These are phyloP conservation scores for Penicillium glabrum DNA, from an alignment of 2,329 filamentous ascomycete genomes.

Conservation along the genomic window DNA sequence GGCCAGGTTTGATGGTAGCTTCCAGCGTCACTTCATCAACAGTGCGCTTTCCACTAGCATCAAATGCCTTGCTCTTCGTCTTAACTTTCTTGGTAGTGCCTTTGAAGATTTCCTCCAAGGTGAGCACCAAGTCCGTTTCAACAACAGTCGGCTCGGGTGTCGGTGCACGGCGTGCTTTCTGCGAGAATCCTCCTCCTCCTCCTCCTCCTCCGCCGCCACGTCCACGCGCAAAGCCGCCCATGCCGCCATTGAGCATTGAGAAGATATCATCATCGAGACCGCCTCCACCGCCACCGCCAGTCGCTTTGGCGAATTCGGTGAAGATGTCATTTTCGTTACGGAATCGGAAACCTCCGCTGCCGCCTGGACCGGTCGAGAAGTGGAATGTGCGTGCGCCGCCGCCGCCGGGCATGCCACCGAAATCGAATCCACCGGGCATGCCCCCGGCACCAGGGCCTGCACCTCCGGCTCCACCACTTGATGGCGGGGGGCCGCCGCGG, in stretches of 20 bases:
- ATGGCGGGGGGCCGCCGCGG: conserved; percentile 70
- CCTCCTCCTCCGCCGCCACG: conserved; percentile 24
- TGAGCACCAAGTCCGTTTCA: conserved; percentile 76
- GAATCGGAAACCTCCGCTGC: conserved; percentile 73
- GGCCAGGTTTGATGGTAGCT: conserved; percentile 90
- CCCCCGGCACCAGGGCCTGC: conserved; percentile 59
- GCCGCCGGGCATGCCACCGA: conserved; percentile 33
- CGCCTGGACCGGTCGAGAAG: conserved; percentile 45
- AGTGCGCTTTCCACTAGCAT: conserved; percentile 76
- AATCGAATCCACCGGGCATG: conserved; percentile 43
- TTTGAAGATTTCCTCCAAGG: conserved; percentile 83
- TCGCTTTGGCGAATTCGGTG: conserved; percentile 72
- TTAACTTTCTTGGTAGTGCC: conserved; percentile 96
- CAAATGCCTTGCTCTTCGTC: conserved; percentile 95
- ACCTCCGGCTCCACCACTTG: conserved; percentile 54
- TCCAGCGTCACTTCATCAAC: conserved; percentile 88
- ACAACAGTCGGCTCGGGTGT: conserved; percentile 89
- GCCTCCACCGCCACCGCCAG: conserved; percentile 52
- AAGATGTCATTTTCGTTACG: conserved; percentile 83
- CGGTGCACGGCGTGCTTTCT: conserved; percentile 36
- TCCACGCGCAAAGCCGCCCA: conserved; percentile 11
- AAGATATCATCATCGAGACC: conserved; percentile 58
- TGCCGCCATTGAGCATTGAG: conserved; percentile 47
- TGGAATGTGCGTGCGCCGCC: conserved; percentile 47
- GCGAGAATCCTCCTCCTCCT: conserved; percentile 27